These are phyloP conservation scores for Achaetomiella virescens DNA, from an alignment of 495 filamentous ascomycete genomes.

Conservation along the genomic window DNA sequence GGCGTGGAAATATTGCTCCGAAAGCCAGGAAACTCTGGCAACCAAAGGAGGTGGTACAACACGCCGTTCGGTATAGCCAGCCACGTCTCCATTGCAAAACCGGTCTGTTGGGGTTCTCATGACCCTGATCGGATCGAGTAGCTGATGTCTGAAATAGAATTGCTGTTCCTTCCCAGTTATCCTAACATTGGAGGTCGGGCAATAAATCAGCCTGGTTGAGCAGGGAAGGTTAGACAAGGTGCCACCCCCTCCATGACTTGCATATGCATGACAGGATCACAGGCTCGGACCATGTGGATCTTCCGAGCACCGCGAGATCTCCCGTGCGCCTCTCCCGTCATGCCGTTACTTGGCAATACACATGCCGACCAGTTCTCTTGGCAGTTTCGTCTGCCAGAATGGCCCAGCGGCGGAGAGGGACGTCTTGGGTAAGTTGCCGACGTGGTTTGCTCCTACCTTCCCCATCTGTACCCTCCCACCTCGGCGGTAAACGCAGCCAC, in stretches of 20 bases:
- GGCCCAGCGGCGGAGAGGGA: not conserved
- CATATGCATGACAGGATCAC: not conserved
- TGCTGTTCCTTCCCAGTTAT: not conserved
- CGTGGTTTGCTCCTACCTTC: not conserved
- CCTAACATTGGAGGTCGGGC: not conserved
- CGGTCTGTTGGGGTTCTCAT: not conserved
- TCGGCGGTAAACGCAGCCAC: not conserved
- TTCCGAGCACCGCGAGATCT: not conserved
- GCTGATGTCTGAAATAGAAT: not conserved
- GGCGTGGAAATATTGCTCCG: no score
- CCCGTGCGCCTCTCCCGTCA: conserved; percentile 10
- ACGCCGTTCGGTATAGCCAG: not conserved
- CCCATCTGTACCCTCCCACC: not conserved
- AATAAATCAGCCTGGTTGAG: not conserved
- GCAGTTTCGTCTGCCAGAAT: not conserved
- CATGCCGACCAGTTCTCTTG: not conserved
- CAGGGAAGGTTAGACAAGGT: not conserved
- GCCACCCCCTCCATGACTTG: not conserved
- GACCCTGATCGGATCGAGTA: not conserved
- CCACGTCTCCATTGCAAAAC: not conserved
- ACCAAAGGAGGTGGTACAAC: not conserved
- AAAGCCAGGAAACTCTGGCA: not conserved
- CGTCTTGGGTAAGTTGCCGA: not conserved
- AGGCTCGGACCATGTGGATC: not conserved
- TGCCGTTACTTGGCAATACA: conserved; percentile 2